These are phyloP conservation scores for Cryphonectria naterciae DNA, from an alignment of 2,329 filamentous ascomycete genomes.

Conservation along the genomic window DNA sequence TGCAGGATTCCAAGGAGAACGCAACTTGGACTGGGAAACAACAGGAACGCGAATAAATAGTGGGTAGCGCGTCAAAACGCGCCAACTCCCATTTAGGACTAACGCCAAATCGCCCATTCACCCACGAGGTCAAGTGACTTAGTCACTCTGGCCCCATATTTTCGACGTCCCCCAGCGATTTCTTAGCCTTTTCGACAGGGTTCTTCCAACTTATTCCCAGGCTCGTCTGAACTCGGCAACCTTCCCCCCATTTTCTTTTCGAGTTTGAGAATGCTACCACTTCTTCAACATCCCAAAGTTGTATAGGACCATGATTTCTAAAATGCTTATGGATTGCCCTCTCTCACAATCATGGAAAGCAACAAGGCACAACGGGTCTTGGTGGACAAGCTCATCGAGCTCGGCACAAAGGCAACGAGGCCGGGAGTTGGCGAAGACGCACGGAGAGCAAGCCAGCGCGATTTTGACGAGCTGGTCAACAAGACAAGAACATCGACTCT, in stretches of 20 bases:
- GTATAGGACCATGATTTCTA: not conserved
- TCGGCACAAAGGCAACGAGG: slow-evolving; percentile 54
- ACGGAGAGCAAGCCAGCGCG: slow-evolving; percentile 41
- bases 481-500: slow-evolving; percentile 42
- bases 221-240: not conserved
- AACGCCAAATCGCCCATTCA: not conserved
- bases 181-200: not conserved
- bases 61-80: slow-evolving; percentile 23
- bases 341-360: slow-evolving; percentile 21
- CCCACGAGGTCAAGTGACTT: slow-evolving; percentile 5
- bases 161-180: not conserved
- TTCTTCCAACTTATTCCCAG: not conserved
- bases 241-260: not conserved
- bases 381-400: slow-evolving; percentile 42
- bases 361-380: slow-evolving; percentile 37
- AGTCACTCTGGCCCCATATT: slow-evolving; percentile 10
- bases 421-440: slow-evolving; percentile 41
- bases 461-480: slow-evolving; percentile 53
- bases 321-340: not conserved
- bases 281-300: too few species aligned
- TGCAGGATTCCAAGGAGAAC: slow-evolving; percentile 10
- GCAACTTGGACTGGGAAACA: not conserved
- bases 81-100: slow-evolving; percentile 8
- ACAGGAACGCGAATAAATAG: slow-evolving; percentile 1
- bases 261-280: slow-evolving; percentile 2